phyloP scores from a whole-genome alignment of 306 rosid species.

The Calophaca sinica region DNA sequence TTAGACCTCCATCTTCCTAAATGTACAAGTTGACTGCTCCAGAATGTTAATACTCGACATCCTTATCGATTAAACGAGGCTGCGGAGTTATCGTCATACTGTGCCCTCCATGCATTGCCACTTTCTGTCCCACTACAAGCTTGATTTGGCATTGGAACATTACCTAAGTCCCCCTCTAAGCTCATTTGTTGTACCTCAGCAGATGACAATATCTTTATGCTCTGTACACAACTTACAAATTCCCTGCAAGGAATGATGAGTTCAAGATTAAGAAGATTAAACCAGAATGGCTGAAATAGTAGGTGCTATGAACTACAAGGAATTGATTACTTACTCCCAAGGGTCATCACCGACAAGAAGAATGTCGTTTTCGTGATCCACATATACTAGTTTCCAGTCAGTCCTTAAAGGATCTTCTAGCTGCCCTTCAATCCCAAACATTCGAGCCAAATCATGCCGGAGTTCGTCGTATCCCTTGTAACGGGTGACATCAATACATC shows the following conservation, averaged over 20 bases:
- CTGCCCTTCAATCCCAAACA: constrained; percentile 99
- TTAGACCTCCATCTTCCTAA: constrained; percentile 46
- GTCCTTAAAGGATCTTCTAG: constrained; percentile 92
- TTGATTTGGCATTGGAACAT: constrained; percentile 78
- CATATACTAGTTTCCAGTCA: constrained; percentile 95
- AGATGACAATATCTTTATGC: constrained; percentile 89
- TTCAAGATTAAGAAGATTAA: constrained; percentile 32
- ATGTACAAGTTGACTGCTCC: constrained; percentile 43
- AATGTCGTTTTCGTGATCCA: constrained; percentile 95
- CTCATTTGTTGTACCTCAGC: constrained; percentile 98
- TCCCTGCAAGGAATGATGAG: constrained; percentile 66
- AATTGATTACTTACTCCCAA: constrained; percentile 84
- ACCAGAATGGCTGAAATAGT: neutral
- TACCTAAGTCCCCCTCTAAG: constrained; percentile 89
- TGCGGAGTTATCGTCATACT: constrained; percentile 88
- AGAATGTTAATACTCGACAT: constrained; percentile 25
- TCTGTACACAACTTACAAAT: constrained; percentile 95
- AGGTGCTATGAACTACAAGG: neutral
- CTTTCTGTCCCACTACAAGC: constrained; percentile 91
- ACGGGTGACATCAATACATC: constrained; percentile 94
- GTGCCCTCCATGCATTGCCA: constrained; percentile 91
- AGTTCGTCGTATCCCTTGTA: constrained; percentile 88
- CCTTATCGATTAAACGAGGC: constrained; percentile 78
- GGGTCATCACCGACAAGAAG: constrained; percentile 99
- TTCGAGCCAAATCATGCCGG: constrained; percentile 88